phyloP scores from a whole-genome alignment of 2,329 filamentous ascomycete species.

The Cladobotryum mycophilum region DNA sequence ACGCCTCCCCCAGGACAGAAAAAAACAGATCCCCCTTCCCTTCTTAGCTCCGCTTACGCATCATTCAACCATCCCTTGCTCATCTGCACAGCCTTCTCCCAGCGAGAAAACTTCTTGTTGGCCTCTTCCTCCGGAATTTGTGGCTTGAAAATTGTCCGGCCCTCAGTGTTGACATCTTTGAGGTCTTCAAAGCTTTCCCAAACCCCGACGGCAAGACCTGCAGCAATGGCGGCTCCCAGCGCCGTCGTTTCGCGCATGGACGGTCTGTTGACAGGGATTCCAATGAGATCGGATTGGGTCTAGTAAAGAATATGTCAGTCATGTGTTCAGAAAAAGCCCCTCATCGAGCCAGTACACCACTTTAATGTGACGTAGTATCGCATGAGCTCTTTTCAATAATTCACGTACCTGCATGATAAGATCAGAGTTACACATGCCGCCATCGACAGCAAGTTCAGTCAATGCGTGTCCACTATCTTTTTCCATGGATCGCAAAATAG shows the following conservation, averaged over 20 bases:
- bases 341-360: not conserved
- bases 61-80: conserved; percentile 60
- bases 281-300: conserved; percentile 75
- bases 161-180: conserved; percentile 63
- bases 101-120: conserved; percentile 58
- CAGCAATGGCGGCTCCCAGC: conserved; percentile 73
- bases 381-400: not conserved
- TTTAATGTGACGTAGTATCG: not conserved
- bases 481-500: conserved; percentile 74
- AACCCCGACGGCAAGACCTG: conserved; percentile 67
- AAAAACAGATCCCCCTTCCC: too few species aligned
- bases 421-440: conserved; percentile 75
- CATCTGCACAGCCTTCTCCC: conserved; percentile 75
- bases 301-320: conserved; percentile 19
- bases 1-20: not conserved
- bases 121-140: conserved; percentile 55
- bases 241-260: conserved; percentile 80
- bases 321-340: not conserved
- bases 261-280: conserved; percentile 71
- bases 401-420: conserved; percentile 62
- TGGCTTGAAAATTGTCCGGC: conserved; percentile 62
- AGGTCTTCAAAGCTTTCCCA: conserved; percentile 71
- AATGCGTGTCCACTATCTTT: conserved; percentile 70
- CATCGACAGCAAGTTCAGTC: conserved; percentile 71
- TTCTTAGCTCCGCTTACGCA: not conserved